Base-by-base conservation (phyloP, 1,139 yeast genomes). In the Protomyces pachydermus region DNA sequence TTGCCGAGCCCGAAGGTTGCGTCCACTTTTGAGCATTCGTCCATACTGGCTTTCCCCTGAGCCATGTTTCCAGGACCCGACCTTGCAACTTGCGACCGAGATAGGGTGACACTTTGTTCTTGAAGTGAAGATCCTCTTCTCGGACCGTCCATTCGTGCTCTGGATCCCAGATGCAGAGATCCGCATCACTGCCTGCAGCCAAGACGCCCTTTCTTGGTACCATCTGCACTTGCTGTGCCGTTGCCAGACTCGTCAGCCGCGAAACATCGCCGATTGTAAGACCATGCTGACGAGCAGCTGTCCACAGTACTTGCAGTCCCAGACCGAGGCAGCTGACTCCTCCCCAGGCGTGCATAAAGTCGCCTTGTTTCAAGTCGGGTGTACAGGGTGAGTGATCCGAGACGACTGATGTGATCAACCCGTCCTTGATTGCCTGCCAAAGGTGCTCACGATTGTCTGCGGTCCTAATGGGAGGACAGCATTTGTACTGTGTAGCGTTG, bases 81-180 rank as follows among this genome's bases (percentile, higher is more conserved):
- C 97, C 97, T 58, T 75, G 77, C 65, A 90, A 79, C 64, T 78
- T 74, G 76, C 79, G 79, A 3, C 95, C 95, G 70, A 88, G 81
- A 73, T 88, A 91, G 0, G 96, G 96, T 1, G 96, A 87, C 67
- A 89, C 75, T 74, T 90, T 91, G 77, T 91, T 90, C 71, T 88
- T 90, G 79, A 88, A 91, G 69, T 75, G 83, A 39, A 88, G 81
- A 64, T 81, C 60, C 12, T 46, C 60, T 35, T 51, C 18, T 3
- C 16, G 10, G 5, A 58, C 62, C 1, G 62, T 58, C 62, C 62
- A 73, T 58, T 71, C 66, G 38, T 69, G 73, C 61, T 74, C 72
- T n/a, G 80, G 80, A 67, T 78, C 76, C 82, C 81, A 79, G 45
- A 79, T 74, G 3, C 78, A 76, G 28, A 79, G 60, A 68, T 79